Conservation (phyloP, 768 basidiomycete species). For the Amanita subjunquillea region DNA sequence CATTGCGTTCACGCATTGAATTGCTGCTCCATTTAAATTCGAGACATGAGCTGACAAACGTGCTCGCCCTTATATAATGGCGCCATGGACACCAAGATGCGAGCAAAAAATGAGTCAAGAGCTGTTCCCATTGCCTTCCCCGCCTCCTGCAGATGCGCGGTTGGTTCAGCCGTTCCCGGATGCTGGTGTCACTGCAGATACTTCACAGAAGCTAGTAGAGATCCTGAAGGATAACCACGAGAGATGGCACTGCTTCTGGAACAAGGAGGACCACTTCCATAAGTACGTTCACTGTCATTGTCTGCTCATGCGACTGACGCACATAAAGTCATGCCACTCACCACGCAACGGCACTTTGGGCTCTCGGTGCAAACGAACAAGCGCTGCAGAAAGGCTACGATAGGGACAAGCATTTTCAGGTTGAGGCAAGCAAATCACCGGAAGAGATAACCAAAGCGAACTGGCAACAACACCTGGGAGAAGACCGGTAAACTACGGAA, state of each 20-base stretch:
- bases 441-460: conserved; percentile 33
- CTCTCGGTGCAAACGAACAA: conserved; percentile 18
- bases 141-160: background rate
- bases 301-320: background rate
- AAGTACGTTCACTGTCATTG: conserved; percentile 25
- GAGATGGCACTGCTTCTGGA: conserved; percentile 39
- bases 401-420: conserved; percentile 22
- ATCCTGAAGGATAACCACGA: conserved; percentile 38
- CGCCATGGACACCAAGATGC: background rate
- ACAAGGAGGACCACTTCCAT: conserved; percentile 30
- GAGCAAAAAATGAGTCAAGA: background rate
- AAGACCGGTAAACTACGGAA: conserved; percentile 31
- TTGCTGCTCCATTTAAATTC: background rate
- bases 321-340: conserved; percentile 17
- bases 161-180: conserved; percentile 4
- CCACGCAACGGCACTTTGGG: conserved; percentile 17
- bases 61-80: background rate
- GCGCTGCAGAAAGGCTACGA: conserved; percentile 28
- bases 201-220: conserved; percentile 16
- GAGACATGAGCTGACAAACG: background rate
- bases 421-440: conserved; percentile 30
- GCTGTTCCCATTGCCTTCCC: background rate
- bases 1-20: no score
- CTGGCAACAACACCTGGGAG: conserved; percentile 45
- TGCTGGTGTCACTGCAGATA: conserved; percentile 15